phyloP scores from a whole-genome alignment of 108 stramenopile species.

The Cyclotella atomus region DNA sequence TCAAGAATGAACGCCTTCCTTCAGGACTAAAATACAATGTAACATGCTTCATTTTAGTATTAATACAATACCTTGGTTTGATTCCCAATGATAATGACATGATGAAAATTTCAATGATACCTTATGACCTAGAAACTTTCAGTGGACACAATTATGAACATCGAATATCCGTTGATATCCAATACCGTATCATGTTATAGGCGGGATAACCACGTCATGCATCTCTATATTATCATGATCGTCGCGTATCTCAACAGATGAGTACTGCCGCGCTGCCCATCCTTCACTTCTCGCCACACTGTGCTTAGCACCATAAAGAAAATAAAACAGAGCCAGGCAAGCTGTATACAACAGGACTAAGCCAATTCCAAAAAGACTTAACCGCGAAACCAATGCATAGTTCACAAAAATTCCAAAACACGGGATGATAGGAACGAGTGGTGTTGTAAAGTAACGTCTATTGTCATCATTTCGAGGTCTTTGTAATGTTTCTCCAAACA shows the following conservation, averaged over 20 bases:
- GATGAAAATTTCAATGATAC: no score
- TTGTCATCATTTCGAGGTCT: background rate
- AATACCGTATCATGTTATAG: conserved; percentile 11
- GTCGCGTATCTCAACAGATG: conserved; percentile 22
- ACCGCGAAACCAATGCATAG: conserved; percentile 85
- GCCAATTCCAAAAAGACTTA: conserved; percentile 63
- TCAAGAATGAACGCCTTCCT: no score
- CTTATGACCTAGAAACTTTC: no score
- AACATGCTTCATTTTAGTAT: no score
- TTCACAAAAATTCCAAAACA: conserved; percentile 83
- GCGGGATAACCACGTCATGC: background rate
- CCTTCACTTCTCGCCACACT: conserved; percentile 34
- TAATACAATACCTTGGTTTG: no score
- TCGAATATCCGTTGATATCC: no score
- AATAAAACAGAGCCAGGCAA: conserved; percentile 53
- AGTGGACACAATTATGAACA: no score
- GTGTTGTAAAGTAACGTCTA: conserved; percentile 61
- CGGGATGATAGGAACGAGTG: conserved; percentile 51
- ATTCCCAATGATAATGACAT: no score
- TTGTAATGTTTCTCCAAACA: conserved; percentile 30
- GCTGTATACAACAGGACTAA: conserved; percentile 62
- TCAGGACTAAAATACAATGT: no score
- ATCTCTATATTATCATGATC: background rate
- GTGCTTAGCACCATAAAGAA: conserved; percentile 49
- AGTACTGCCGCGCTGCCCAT: conserved; percentile 25